Conservation (phyloP, 2,329 filamentous ascomycete species). For the Sclerotinia sclerotiorum region DNA sequence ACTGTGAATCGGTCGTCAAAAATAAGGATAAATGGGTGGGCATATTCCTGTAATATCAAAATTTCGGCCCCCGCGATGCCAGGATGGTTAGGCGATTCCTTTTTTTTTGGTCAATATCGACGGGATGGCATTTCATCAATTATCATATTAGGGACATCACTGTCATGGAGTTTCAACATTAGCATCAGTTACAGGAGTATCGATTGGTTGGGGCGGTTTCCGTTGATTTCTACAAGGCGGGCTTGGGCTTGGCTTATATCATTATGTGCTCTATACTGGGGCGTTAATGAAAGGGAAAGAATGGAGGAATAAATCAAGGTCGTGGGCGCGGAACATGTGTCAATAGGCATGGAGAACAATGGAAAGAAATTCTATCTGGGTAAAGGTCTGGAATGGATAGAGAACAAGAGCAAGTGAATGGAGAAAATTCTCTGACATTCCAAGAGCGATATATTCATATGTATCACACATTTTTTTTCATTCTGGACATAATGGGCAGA, state of each 20-base stretch:
- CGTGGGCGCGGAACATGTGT: background rate
- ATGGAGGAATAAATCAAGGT: background rate
- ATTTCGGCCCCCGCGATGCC: background rate
- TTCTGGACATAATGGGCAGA: background rate
- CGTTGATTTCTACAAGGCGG: background rate
- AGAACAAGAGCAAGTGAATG: background rate
- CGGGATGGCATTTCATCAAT: background rate
- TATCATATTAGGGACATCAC: background rate
- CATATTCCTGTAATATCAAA: slow-evolving; percentile 46
- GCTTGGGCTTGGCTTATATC: slow-evolving; percentile 5
- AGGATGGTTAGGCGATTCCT: background rate
- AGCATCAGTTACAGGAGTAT: slow-evolving; percentile 14
- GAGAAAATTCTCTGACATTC: background rate
- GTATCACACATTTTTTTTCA: background rate
- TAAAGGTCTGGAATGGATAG: background rate
- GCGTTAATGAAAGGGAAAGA: background rate
- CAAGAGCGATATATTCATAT: background rate
- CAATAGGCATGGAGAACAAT: background rate
- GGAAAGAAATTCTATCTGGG: background rate
- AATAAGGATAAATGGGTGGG: slow-evolving; percentile 61
- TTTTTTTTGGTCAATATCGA: background rate
- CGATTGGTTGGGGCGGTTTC: background rate
- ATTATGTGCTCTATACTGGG: background rate
- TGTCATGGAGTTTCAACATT: slow-evolving; percentile 15
- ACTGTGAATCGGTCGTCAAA: slow-evolving; percentile 54